Evolutionary conservation across 352 stramenopile species (phyloP), one percentile per base, ranked within the genome.

Genomic region (Globisporangium perplexum): DNA sequence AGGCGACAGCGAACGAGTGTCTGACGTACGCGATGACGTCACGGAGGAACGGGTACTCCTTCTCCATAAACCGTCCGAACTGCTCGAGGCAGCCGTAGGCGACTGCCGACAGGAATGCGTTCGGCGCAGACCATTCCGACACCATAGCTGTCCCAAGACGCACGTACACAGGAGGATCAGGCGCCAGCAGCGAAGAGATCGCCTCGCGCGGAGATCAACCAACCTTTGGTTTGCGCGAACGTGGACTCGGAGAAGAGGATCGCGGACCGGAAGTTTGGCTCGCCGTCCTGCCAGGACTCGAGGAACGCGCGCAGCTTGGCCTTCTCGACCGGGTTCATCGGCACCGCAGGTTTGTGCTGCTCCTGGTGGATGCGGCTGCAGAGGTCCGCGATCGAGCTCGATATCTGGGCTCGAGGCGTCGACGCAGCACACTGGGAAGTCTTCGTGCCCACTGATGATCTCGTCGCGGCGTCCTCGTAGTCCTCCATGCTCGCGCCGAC

Each of bases 171-270:
- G 2, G 23, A 17, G 15, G 46, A 7, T 59, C 20, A 24, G 20
- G 22, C 28, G 50, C 39, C n/a, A n/a, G n/a, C n/a, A n/a, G n/a
- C n/a, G n/a, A 24, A 59, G 7, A 20, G 12, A 47, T 3, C 7
- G 7, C n/a, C n/a, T n/a, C n/a, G 17, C 53, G 82, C 31, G 31
- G 31, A 38, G 31, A 38, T 7, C n/a, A n/a, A n/a, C n/a, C 31
- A 38, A 38, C 75, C 68, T 76, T 81, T 83, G 1, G 74, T 74
- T 22, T 86, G 74, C 2, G 69, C 68, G 41, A 86, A 86, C 4
- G 66, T 73, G 5, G 76, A 69, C 54, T 89, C 78, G 18, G 72
- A 84, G 50, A 84, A 87, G 1, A 89, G 56, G 17, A 74, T 63
- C 26, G 72, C 62, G 0, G 78, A 89, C n/a, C 75, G 75, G 36